A percentile compares a stretch with the other conserved stretches of the same genome.
Conservation (phyloP, 768 basidiomycete genomes). For the Lactifluus subvellereus region DNA sequence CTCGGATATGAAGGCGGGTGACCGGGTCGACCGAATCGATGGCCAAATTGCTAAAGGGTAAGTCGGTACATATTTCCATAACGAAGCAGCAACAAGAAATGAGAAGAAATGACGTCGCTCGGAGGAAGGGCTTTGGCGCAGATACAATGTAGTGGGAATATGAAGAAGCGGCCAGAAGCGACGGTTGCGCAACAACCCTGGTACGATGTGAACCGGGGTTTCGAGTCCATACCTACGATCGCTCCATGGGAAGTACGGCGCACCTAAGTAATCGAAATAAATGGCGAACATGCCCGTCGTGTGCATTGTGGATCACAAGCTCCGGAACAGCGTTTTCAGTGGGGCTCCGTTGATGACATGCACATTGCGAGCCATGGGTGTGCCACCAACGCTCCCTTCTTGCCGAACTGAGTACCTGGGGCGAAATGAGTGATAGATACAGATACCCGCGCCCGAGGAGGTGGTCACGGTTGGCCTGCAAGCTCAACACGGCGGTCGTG, state of each 20-base stretch:
- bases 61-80: background rate
- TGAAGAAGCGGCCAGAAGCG: background rate
- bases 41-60: no score
- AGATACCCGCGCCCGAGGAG: background rate
- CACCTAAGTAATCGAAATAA: background rate
- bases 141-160: background rate
- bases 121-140: background rate
- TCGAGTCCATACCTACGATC: background rate
- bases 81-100: background rate
- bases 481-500: no score
- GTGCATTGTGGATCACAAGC: background rate
- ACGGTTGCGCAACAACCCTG: background rate
- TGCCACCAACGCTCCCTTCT: background rate
- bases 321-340: background rate
- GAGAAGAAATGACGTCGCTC: background rate
- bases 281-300: background rate
- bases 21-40: background rate
- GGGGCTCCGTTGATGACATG: background rate
- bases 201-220: background rate
- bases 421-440: background rate
- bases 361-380: background rate
- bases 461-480: no score
- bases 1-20: background rate
- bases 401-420: background rate
- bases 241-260: background rate